Conservation (phyloP, 2,329 filamentous ascomycete genomes). For the Penicillium sp. region DNA sequence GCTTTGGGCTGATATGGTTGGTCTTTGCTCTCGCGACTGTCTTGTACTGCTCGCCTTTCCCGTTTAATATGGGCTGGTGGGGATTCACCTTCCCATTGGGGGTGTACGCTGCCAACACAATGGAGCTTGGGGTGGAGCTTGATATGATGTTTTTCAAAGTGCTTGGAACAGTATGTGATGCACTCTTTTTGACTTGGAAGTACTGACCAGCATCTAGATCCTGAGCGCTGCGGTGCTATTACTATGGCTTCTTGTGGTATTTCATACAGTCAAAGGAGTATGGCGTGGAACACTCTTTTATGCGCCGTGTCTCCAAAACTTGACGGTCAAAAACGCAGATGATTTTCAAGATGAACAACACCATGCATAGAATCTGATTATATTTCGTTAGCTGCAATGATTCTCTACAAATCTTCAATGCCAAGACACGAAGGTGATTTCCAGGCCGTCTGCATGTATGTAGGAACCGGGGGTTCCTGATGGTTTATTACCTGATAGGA, state of each 20-base stretch:
- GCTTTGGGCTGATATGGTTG: slow-evolving; percentile 51
- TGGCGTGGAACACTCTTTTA: slow-evolving; percentile 45
- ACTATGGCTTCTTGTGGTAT: slow-evolving; percentile 48
- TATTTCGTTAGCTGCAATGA: too few relatives aligned
- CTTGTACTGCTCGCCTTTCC: slow-evolving; percentile 41
- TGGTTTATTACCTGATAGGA: too few relatives aligned
- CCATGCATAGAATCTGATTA: slow-evolving; percentile 7
- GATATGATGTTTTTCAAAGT: slow-evolving; percentile 50
- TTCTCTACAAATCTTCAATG: too few relatives aligned
- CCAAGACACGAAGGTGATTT: too few relatives aligned
- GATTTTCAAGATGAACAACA: slow-evolving; percentile 5
- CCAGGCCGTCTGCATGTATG: too few relatives aligned
- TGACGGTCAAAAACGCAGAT: slow-evolving; percentile 21
- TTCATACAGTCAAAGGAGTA: slow-evolving; percentile 42
- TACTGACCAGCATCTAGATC: slow-evolving; percentile 26
- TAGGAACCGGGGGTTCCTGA: too few relatives aligned
- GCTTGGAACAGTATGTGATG: slow-evolving; percentile 42
- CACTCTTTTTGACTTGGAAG: too few relatives aligned
- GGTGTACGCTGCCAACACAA: slow-evolving; percentile 39
- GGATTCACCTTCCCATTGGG: slow-evolving; percentile 54
- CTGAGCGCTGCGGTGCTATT: slow-evolving; percentile 45
- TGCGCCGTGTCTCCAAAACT: slow-evolving; percentile 46
- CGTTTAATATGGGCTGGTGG: slow-evolving; percentile 58
- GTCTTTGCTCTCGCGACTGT: slow-evolving; percentile 48
- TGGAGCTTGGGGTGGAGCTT: slow-evolving; percentile 44